Evolutionary conservation across 2,329 filamentous ascomycete species (phyloP), one percentile per base, ranked within the genome.

Genomic region (Ceratocystis albifundus): DNA sequence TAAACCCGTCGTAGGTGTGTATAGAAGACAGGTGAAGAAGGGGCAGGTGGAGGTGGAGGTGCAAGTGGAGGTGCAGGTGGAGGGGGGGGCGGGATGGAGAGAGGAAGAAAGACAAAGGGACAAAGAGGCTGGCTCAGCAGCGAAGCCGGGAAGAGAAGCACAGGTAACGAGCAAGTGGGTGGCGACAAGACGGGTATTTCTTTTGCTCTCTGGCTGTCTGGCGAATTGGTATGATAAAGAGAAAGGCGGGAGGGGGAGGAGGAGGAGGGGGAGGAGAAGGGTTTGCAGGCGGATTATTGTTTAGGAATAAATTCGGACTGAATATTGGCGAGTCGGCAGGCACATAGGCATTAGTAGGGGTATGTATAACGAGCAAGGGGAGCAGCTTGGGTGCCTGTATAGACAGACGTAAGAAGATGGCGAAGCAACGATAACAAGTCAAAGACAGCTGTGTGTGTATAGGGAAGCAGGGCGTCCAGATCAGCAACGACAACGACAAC

Each of bases 221-320:
- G 32, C 32, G 10, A 12, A 10, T 8, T 36, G 8, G 32, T 36
- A 36, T 36, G 12, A 50, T 1, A 50, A 50, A 50, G 46, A 22
- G 22, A 50, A 10, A 22, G 20, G 12, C 25, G 22, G 53, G 53
- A 57, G 53, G n/a, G n/a, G n/a, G n/a, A n/a, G n/a, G n/a, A n/a
- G n/a, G n/a, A n/a, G n/a, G n/a, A n/a, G n/a, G n/a, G n/a, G n/a
- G n/a, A n/a, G n/a, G n/a, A n/a, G n/a, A n/a, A n/a, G n/a, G 5
- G 53, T 12, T 17, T 12, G 8, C 15, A 28, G 53, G 20, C 8
- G 53, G 53, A 57, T 28, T 57, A 30, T 28, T 28, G 53, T 30
- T 57, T 57, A 57, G 28, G 53, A 17, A 57, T 20, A 57, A 57
- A 57, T 28, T 57, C 53, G 53, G 53, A 28, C 10, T 28, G 53